These are phyloP conservation scores for Colletotrichum sp. DNA, from an alignment of 2,329 filamentous ascomycete species.

Conservation along the genomic window DNA sequence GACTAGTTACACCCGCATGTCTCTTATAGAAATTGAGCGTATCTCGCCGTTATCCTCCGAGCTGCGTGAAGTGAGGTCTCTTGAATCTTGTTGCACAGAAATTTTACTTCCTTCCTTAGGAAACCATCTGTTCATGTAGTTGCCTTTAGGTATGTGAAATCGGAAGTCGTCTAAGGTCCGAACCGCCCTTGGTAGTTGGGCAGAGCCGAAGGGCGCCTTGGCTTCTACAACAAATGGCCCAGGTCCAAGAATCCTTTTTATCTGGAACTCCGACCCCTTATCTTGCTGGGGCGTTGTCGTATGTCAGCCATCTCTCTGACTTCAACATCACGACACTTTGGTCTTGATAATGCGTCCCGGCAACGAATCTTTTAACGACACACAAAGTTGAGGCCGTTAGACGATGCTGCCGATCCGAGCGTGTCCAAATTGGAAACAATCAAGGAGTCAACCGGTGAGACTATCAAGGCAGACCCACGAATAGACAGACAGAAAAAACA, in stretches of 20 bases:
- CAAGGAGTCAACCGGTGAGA: background rate
- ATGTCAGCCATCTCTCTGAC: background rate
- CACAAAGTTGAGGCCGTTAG: background rate
- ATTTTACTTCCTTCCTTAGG: background rate
- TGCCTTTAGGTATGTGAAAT: background rate
- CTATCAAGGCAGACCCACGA: background rate
- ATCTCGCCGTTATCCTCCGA: accelerated
- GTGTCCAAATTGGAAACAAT: background rate
- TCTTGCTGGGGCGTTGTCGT: background rate
- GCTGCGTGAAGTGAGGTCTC: background rate
- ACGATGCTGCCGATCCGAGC: background rate
- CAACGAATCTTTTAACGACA: no score
- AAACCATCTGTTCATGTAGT: background rate
- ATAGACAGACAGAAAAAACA: background rate
- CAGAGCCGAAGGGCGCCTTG: background rate
- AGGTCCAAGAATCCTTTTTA: background rate
- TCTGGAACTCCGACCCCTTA: background rate
- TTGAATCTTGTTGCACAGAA: background rate
- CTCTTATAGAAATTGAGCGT: background rate
- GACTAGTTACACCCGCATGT: accelerated
- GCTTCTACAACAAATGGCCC: background rate
- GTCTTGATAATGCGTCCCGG: background rate
- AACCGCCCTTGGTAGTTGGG: background rate
- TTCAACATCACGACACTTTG: background rate
- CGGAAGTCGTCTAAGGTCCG: background rate